Evolutionary conservation across 108 stramenopile species (phyloP).

Genomic region (Parietichytrium sp.): DNA sequence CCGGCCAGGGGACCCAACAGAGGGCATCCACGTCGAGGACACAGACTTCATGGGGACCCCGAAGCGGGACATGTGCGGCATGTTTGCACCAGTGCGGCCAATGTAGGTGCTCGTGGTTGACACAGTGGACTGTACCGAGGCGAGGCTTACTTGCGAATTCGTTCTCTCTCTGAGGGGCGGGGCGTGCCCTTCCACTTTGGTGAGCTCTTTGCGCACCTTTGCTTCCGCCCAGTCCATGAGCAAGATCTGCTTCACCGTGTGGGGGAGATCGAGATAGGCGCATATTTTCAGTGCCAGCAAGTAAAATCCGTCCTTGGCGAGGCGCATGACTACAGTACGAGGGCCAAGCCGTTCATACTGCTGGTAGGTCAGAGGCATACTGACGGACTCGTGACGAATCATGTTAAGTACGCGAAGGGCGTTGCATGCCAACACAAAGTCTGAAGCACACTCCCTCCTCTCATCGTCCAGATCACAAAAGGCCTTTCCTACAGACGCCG

Average conservation of each 20-base stretch:
- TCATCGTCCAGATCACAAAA: slow-evolving; percentile 71
- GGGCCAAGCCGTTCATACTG: background rate
- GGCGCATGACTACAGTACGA: slow-evolving; percentile 47
- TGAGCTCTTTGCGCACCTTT: slow-evolving; percentile 25
- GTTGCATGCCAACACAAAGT: slow-evolving; percentile 31
- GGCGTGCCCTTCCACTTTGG: no score
- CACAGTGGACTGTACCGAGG: no score
- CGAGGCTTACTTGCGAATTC: no score
- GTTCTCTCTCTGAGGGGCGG: no score
- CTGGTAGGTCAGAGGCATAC: background rate
- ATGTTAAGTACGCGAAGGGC: slow-evolving; percentile 30
- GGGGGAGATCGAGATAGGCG: slow-evolving; percentile 46
- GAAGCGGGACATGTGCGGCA: no score
- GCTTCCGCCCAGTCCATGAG: slow-evolving; percentile 61
- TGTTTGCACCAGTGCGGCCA: no score
- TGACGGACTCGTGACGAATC: slow-evolving; percentile 2
- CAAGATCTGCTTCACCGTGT: slow-evolving; percentile 43
- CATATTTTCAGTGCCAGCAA: slow-evolving; percentile 54
- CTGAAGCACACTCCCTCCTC: background rate
- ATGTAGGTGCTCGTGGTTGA: no score
- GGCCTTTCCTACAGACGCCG: slow-evolving; percentile 88
- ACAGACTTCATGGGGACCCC: no score
- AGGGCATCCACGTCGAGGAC: no score
- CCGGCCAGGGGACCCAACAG: no score
- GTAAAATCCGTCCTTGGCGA: slow-evolving; percentile 47